Percentiles rank a stretch among this genome's conserved stretches.
Conservation (phyloP, 2,329 filamentous ascomycete species). For the Cadophora sp. region DNA sequence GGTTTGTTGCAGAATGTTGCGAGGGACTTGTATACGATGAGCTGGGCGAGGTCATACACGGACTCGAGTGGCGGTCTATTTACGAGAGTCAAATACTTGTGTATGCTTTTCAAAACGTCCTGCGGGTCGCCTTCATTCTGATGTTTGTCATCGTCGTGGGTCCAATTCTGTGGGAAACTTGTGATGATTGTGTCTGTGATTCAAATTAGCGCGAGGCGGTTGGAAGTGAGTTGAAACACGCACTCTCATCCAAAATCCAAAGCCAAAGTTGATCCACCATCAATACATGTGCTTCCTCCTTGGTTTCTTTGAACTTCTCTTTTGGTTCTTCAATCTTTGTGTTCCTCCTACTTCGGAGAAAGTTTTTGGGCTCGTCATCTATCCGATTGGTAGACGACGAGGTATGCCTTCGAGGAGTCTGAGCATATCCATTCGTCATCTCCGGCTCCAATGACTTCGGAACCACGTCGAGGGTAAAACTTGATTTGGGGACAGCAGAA, state of each 20-base stretch:
- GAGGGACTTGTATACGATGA: constrained; percentile 24
- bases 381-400: not conserved
- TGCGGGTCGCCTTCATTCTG: constrained; percentile 13
- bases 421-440: not conserved
- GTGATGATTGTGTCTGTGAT: constrained; percentile 27
- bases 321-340: not conserved
- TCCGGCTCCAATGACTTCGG: not conserved
- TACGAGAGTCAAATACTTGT: constrained; percentile 12
- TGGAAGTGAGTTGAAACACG: not conserved
- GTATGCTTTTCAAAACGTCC: constrained; percentile 24
- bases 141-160: constrained; percentile 10
- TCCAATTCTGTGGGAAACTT: constrained; percentile 27
- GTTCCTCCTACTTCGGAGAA: not conserved
- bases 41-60: constrained; percentile 21
- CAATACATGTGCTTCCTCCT: constrained; percentile 37
- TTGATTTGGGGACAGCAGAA: not conserved
- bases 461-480: not conserved
- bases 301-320: not conserved
- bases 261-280: constrained; percentile 54
- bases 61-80: constrained; percentile 23
- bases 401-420: not conserved
- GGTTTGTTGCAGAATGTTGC: constrained; percentile 16
- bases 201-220: not conserved
- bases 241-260: constrained; percentile 48
- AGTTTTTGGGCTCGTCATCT: not conserved